Evolutionary conservation across 164 flowering plant species (phyloP).

Genomic region (Aristolochia californica): DNA sequence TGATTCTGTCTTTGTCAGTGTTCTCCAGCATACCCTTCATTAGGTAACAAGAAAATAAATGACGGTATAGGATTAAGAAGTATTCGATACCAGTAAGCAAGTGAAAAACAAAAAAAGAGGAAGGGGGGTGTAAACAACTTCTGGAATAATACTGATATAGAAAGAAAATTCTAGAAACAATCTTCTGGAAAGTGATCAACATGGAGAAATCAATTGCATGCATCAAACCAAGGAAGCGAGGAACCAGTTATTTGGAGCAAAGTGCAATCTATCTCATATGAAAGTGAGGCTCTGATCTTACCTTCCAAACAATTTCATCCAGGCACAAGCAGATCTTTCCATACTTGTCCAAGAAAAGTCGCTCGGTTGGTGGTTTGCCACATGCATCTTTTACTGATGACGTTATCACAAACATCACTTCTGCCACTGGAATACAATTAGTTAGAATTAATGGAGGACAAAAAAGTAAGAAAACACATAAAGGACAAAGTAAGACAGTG

Average conservation of each 20-base stretch:
- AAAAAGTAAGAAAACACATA: background rate
- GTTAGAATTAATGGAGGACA: background rate
- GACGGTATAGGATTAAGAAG: background rate
- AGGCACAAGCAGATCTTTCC: constrained; percentile 85
- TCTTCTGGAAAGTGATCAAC: too few species aligned
- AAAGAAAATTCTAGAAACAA: too few species aligned
- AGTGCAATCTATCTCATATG: too few species aligned
- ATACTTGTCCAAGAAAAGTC: constrained; percentile 82
- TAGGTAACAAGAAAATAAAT: constrained; percentile 2
- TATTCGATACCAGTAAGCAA: background rate
- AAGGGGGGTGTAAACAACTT: too few species aligned
- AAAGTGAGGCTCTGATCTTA: constrained; percentile 19
- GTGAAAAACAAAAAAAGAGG: background rate
- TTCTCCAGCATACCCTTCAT: constrained; percentile 62
- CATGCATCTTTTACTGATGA: constrained; percentile 91
- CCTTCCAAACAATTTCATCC: constrained; percentile 96
- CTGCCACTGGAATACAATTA: constrained; percentile 49
- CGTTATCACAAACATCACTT: constrained; percentile 76
- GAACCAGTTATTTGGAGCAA: too few species aligned
- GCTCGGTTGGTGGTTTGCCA: constrained; percentile 93
- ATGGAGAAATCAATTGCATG: too few species aligned
- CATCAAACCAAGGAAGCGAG: too few species aligned
- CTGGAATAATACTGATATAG: too few species aligned
- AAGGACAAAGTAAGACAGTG: background rate
- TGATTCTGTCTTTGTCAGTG: constrained; percentile 48